These are phyloP conservation scores for Arabidopsis lyrata DNA, from an alignment of 441 rosid genomes.

Conservation along the genomic window DNA sequence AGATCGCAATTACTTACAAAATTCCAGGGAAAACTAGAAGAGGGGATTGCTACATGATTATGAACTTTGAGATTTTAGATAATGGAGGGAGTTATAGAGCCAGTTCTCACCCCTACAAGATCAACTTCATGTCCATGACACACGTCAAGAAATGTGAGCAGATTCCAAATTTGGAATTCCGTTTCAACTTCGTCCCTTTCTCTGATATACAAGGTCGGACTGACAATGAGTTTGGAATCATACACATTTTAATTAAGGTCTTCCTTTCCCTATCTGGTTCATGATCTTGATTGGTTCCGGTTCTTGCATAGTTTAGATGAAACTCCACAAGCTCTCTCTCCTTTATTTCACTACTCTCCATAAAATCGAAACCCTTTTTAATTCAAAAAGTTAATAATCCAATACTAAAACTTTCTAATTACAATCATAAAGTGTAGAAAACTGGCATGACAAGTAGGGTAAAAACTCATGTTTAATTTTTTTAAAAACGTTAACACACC, in stretches of 20 bases:
- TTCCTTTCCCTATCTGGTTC: slow-evolving; percentile 49
- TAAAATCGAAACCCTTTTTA: not conserved
- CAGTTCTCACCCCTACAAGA: not conserved
- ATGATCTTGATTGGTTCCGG: slow-evolving; percentile 49
- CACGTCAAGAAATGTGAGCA: not conserved
- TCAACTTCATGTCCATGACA: not conserved
- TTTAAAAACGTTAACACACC: not conserved
- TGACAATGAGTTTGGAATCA: too few species aligned
- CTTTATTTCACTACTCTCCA: slow-evolving; percentile 33
- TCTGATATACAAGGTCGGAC: too few species aligned
- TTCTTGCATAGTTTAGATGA: slow-evolving; percentile 49
- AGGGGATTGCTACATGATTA: not conserved
- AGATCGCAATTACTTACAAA: not conserved
- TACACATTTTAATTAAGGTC: slow-evolving; percentile 44
- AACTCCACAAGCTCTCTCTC: slow-evolving; percentile 47
- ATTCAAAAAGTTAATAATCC: not conserved
- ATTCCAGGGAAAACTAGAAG: not conserved
- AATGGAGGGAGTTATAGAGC: not conserved
- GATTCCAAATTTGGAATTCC: not conserved
- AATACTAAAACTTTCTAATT: slow-evolving; percentile 5
- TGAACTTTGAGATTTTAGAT: not conserved
- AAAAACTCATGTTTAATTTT: not conserved
- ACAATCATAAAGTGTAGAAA: not conserved
- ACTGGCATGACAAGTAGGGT: not conserved
- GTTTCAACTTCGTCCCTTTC: not conserved